Evolutionary conservation across 441 rosid genomes (phyloP).

Genomic region (Mallotus repandus): DNA sequence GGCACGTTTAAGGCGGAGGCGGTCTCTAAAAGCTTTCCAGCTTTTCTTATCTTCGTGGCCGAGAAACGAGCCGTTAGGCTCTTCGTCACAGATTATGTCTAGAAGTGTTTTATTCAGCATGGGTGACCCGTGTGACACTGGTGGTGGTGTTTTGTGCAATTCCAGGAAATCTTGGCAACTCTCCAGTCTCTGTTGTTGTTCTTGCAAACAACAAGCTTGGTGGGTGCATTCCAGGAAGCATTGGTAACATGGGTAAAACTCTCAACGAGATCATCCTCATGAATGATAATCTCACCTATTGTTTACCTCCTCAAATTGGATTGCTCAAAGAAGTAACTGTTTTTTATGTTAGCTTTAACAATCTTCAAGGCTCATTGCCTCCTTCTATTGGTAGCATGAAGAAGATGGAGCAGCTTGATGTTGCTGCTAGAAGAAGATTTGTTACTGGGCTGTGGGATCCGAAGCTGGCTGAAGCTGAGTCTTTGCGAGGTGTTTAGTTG

Average conservation of each 20-base stretch:
- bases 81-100: no score
- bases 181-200: conserved; percentile 55
- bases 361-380: conserved; percentile 54
- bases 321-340: conserved; percentile 46
- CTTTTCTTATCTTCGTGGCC: no score
- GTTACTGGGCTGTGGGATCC: no score
- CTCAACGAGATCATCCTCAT: conserved; percentile 59
- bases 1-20: no score
- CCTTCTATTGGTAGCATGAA: conserved; percentile 40
- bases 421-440: no score
- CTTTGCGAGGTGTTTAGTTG: no score
- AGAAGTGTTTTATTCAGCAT: no score
- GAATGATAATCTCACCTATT: conserved; percentile 60
- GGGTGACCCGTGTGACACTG: no score
- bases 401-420: conserved; percentile 43
- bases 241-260: conserved; percentile 63
- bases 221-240: conserved; percentile 68
- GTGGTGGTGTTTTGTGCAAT: no score
- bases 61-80: no score
- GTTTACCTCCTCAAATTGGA: conserved; percentile 66
- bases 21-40: no score
- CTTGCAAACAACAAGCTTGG: conserved; percentile 71
- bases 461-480: no score
- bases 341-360: conserved; percentile 62
- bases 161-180: conserved; percentile 65